A percentile compares a stretch with the other conserved stretches of the same genome.
Conservation (phyloP, 768 basidiomycete species). For the Myochromella boudieri region DNA sequence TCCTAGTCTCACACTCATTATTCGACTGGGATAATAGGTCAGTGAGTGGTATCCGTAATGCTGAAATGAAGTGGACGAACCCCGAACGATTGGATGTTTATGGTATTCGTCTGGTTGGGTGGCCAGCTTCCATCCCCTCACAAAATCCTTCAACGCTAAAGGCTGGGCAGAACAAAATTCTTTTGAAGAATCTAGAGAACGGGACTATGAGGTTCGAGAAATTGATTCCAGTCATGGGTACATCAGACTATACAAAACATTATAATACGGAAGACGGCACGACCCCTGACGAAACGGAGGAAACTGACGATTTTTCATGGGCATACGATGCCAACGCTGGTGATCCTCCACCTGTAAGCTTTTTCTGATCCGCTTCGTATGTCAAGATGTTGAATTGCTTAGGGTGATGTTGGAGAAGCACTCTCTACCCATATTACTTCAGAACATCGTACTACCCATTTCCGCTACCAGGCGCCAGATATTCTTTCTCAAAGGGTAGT, state of each 20-base stretch:
- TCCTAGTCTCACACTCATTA: conserved; percentile 2
- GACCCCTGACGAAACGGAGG: conserved; percentile 16
- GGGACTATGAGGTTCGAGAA: conserved; percentile 51
- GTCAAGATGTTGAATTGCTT: conserved; percentile 5
- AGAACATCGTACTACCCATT: not conserved
- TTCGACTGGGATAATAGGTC: conserved; percentile 32
- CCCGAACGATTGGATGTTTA: conserved; percentile 55
- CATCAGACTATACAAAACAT: conserved; percentile 4
- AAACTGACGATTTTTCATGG: conserved; percentile 41
- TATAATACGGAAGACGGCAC: conserved; percentile 4
- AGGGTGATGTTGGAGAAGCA: not conserved
- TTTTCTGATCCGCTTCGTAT: not conserved
- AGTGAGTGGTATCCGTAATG: conserved; percentile 57
- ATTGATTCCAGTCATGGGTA: conserved; percentile 13
- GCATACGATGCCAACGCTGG: conserved; percentile 38
- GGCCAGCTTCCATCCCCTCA: conserved; percentile 57
- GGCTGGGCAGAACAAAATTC: conserved; percentile 48
- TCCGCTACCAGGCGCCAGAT: conserved; percentile 5
- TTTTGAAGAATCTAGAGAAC: conserved; percentile 48
- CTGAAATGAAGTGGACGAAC: conserved; percentile 79
- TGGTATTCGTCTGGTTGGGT: conserved; percentile 61
- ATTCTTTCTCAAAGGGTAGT: not conserved
- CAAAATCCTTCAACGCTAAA: conserved; percentile 65
- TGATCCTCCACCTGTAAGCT: conserved; percentile 10
- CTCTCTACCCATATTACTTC: not conserved